A percentile compares a stretch with the other conserved stretches of the same genome.
Evolutionary conservation across 495 filamentous ascomycete species (phyloP).

Genomic region (Podospora didyma): DNA sequence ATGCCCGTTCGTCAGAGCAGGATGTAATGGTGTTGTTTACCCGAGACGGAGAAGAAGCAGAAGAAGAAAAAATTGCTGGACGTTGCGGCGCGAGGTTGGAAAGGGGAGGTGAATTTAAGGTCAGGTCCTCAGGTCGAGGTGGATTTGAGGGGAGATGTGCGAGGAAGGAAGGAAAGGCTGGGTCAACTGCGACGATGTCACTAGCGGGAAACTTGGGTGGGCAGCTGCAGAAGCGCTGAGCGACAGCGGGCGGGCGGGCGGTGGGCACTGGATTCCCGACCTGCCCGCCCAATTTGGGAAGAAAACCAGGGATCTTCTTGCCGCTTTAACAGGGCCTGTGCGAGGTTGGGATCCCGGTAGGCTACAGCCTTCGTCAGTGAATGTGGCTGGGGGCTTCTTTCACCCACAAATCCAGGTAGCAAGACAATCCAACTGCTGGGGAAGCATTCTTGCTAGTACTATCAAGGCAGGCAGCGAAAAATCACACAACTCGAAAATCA

Average conservation of each 20-base stretch:
- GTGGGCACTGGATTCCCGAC: slow-evolving; percentile 20
- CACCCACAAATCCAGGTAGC: neutral
- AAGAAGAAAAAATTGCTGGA: slow-evolving; percentile 36
- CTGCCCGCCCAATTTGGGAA: slow-evolving; percentile 34
- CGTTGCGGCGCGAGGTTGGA: slow-evolving; percentile 34
- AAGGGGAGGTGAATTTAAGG: slow-evolving; percentile 52
- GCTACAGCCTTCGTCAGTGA: slow-evolving; percentile 23
- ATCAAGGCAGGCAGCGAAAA: neutral
- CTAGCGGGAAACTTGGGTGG: slow-evolving; percentile 16
- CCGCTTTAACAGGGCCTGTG: slow-evolving; percentile 22
- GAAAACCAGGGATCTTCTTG: slow-evolving; percentile 31
- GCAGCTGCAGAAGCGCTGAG: slow-evolving; percentile 8
- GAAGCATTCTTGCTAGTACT: neutral
- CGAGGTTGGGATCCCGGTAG: slow-evolving; percentile 11
- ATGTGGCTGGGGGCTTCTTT: slow-evolving; percentile 21
- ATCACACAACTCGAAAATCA: neutral
- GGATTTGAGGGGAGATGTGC: slow-evolving; percentile 27
- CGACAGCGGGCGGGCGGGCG: slow-evolving; percentile 17
- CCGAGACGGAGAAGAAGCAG: slow-evolving; percentile 35
- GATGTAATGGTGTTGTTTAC: slow-evolving; percentile 28
- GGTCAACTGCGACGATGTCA: slow-evolving; percentile 29
- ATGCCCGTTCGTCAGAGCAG: slow-evolving; percentile 42
- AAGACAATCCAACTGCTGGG: neutral
- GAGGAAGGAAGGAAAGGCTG: slow-evolving; percentile 28
- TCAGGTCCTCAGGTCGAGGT: slow-evolving; percentile 34